Base-by-base conservation (phyloP, 495 filamentous ascomycete species). In the Massariosphaeria phaeospora region DNA sequence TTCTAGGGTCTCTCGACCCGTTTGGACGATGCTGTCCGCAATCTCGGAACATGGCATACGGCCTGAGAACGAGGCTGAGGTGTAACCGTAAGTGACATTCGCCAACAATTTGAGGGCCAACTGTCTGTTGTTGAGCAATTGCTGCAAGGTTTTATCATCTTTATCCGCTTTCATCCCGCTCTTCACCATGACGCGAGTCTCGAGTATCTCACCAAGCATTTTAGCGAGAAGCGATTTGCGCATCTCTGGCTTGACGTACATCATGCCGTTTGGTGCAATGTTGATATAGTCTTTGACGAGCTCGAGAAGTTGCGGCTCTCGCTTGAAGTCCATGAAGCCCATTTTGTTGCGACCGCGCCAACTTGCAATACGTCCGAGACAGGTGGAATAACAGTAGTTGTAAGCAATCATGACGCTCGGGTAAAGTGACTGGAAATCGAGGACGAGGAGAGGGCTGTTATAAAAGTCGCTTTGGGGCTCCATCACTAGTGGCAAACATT, bases 361-460 rank as follows among this genome's bases (percentile, higher is more conserved):
- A 61, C 78, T 79, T 20, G 82, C 78, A 26, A 91, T 81, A 41
- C 93, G 81, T 2, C 93, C 93, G 7, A 98, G 79, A 58, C 89
- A 98, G 0, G 93, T 98, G 0, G 93, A 97, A 68, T 98, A 98
- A 73, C 93, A 98, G 70, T 96, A 96, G 66, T 98, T 98, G 71
- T 98, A 96, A 0, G 93, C 93, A 61, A 98, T 96, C 90, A 98
- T 97, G 41, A 97, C 83, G 64, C 89, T 95, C 2, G 93, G 93
- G 64, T 98, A 98, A 21, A 98, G 75, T 24, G 87, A 93, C 67
- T 97, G 94, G 59, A 98, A 98, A 70, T 98, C 93, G 10, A 98
- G 75, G 0, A 98, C 93, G 10, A 98, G 64, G 11, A 98, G 66
- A 0, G 93, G 93, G 53, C 87, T 91, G 25, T 75, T 88, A 67